These are phyloP conservation scores for Phialocephala subalpina DNA, from an alignment of 2,329 filamentous ascomycete species.

Conservation along the genomic window DNA sequence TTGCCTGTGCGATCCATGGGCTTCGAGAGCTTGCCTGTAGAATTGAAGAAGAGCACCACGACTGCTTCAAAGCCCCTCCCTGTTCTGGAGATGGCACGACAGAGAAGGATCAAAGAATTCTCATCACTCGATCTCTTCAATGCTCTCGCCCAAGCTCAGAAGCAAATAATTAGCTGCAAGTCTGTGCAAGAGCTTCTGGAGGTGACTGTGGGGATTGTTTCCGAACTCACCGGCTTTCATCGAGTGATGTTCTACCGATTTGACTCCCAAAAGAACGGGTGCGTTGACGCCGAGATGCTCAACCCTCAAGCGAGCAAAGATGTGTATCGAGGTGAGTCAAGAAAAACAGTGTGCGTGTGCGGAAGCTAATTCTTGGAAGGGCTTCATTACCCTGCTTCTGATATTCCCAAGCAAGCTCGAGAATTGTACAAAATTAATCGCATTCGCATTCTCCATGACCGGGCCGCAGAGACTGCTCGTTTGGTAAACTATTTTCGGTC, in stretches of 20 bases:
- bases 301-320: slow-evolving; percentile 36
- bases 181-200: slow-evolving; percentile 33
- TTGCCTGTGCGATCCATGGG: slow-evolving; percentile 19
- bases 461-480: slow-evolving; percentile 79
- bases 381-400: slow-evolving; percentile 79
- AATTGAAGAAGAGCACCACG: slow-evolving; percentile 33
- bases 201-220: slow-evolving; percentile 35
- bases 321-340: slow-evolving; percentile 32
- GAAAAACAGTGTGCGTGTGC: background rate
- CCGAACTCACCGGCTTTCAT: slow-evolving; percentile 38
- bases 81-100: slow-evolving; percentile 30
- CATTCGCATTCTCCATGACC: slow-evolving; percentile 84
- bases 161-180: slow-evolving; percentile 28
- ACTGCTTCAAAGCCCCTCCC: slow-evolving; percentile 31
- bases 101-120: slow-evolving; percentile 24
- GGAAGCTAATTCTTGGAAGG: slow-evolving; percentile 24
- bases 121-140: slow-evolving; percentile 38
- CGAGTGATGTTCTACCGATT: slow-evolving; percentile 41
- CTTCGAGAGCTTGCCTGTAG: slow-evolving; percentile 30
- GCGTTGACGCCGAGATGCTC: slow-evolving; percentile 38
- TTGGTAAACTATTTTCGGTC: slow-evolving; percentile 49
- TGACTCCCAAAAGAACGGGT: slow-evolving; percentile 38
- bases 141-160: slow-evolving; percentile 35
- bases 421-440: slow-evolving; percentile 90
- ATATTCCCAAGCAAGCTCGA: slow-evolving; percentile 83